phyloP scores from a whole-genome alignment of 1,284 basidiomycete species.

The Ceratobasidium sp. region DNA sequence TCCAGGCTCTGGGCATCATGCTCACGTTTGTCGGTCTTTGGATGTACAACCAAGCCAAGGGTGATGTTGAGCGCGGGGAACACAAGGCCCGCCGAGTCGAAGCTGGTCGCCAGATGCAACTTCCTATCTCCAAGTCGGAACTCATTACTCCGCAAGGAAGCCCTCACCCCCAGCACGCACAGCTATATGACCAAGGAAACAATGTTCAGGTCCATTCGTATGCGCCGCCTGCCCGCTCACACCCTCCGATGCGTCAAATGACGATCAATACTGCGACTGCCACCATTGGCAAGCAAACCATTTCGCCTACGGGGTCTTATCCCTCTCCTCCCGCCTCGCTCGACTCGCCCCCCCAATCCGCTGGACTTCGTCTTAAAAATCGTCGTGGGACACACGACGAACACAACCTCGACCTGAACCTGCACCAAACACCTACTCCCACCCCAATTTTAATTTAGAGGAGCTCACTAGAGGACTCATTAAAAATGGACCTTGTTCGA shows the following conservation, averaged over 20 bases:
- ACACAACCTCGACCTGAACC: background rate
- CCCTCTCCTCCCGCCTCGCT: constrained; percentile 76
- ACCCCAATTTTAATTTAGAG: constrained; percentile 15
- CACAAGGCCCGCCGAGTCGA: constrained; percentile 84
- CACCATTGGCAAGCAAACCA: constrained; percentile 43
- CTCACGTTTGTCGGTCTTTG: constrained; percentile 90
- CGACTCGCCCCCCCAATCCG: constrained; percentile 63
- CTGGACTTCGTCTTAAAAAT: constrained; percentile 32
- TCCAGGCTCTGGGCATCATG: constrained; percentile 87
- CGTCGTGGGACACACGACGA: constrained; percentile 30
- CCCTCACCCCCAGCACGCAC: constrained; percentile 43
- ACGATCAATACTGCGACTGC: constrained; percentile 41
- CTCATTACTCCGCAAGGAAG: constrained; percentile 48
- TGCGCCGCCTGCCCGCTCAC: constrained; percentile 35
- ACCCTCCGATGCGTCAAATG: constrained; percentile 24
- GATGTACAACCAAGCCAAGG: constrained; percentile 95
- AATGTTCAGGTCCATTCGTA: constrained; percentile 42
- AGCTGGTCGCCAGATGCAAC: constrained; percentile 70
- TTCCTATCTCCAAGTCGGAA: constrained; percentile 68
- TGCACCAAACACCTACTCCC: constrained; percentile 1
- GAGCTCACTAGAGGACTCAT: background rate
- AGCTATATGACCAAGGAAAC: constrained; percentile 43
- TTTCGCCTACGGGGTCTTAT: constrained; percentile 63
- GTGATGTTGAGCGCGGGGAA: constrained; percentile 91
- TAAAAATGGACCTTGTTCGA: constrained; percentile 6